Evolutionary conservation across 441 rosid species (phyloP), one percentile per base, ranked within the genome.

Genomic region (Gossypium aridum): DNA sequence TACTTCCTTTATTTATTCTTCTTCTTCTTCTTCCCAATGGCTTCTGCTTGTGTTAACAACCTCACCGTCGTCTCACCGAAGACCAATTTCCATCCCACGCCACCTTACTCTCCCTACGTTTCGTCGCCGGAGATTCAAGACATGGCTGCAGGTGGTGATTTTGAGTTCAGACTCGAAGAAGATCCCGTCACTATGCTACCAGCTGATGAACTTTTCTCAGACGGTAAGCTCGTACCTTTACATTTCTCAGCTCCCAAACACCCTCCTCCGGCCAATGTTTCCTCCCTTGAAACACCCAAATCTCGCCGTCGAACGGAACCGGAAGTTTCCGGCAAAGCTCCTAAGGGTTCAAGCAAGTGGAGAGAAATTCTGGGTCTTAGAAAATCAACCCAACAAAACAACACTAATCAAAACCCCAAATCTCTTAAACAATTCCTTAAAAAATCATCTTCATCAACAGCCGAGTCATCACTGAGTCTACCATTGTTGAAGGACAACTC

Each of bases 281-380:
- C 74, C 47, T 61, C 75, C 9, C 81, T 26, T 12, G 89, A 81
- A 13, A 14, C 64, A 37, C 70, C 3, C 2, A 88, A 77, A 54
- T 74, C 87, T 61, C 76, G 87, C 64, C 83, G 85, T 49, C 78
- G 78, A 64, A 61, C 65, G 76, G 88, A 86, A 61, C 63, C 75
- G 81, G 91, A 83, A 23, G 73, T 84, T 37, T 79, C 88, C 0
- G 71, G 81, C 8, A 94, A 92, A 55, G 97, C 97, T 1, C 97
- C 95, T 0, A 66, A 92, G 73, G 89, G 96, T 59, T 93, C 98
- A 2, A 89, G 99, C 70, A 85, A 94, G 16, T 95, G 97, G 99
- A 91, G 79, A 79, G 97, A 90, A 77, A 72, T 95, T n/a, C 78
- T 95, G 65, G 96, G 99, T 1, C 77, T 95, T 3, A 95, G 85